Percentiles rank a stretch among this genome's conserved stretches.
Conservation (phyloP, 2,329 filamentous ascomycete genomes). For the Ramichloridium luteum region DNA sequence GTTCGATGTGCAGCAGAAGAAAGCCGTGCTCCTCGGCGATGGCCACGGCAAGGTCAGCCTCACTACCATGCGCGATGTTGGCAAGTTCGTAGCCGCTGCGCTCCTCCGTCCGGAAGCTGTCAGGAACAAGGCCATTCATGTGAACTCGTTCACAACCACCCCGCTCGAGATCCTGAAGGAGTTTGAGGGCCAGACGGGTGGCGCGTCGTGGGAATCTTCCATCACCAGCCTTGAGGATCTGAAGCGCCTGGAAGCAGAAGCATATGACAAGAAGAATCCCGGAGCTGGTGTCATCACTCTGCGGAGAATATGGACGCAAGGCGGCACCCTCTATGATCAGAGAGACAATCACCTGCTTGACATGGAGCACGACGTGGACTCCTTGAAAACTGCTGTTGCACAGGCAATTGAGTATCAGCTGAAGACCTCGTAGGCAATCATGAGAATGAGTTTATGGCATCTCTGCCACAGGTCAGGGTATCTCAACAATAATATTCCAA, state of each 20-base stretch:
- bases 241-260: conserved; percentile 44
- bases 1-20: conserved; percentile 46
- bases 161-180: conserved; percentile 51
- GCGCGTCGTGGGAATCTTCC: conserved; percentile 40
- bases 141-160: conserved; percentile 60
- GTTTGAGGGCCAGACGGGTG: conserved; percentile 53
- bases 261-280: conserved; percentile 43
- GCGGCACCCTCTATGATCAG: conserved; percentile 57
- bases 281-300: conserved; percentile 47
- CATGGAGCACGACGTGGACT: conserved; percentile 38
- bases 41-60: conserved; percentile 52
- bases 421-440: neutral
- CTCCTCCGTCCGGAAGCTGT: conserved; percentile 45
- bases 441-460: neutral
- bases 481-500: conserved; percentile 1
- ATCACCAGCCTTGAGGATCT: conserved; percentile 44
- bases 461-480: conserved; percentile 1
- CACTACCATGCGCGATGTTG: conserved; percentile 61
- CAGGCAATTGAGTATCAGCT: conserved; percentile 21
- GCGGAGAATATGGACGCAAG: conserved; percentile 59
- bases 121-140: conserved; percentile 47
- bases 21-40: conserved; percentile 49
- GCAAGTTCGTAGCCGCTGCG: conserved; percentile 51
- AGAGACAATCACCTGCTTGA: conserved; percentile 51
- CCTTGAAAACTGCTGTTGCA: conserved; percentile 37